A percentile compares a stretch with the other conserved stretches of the same genome.
These are phyloP conservation scores for Hordeum pubiflorum DNA, from an alignment of 202 grass and related monocot genomes.

Conservation along the genomic window DNA sequence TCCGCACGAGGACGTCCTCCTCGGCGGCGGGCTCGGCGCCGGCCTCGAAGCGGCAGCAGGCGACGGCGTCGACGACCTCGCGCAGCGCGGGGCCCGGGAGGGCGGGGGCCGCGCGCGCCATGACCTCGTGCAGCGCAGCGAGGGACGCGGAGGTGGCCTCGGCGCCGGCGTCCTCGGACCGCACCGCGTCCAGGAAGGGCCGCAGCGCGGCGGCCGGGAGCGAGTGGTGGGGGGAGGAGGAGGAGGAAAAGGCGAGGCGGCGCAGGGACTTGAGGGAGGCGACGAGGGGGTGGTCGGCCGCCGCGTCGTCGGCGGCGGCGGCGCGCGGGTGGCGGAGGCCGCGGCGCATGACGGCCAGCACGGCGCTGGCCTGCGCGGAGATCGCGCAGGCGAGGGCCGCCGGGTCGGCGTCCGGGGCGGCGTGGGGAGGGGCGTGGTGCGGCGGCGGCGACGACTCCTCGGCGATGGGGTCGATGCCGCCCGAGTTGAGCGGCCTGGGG, in stretches of 20 bases:
- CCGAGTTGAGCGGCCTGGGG: constrained; percentile 31
- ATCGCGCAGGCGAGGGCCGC: constrained; percentile 68
- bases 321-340: constrained; percentile 48
- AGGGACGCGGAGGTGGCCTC: constrained; percentile 75
- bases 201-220: constrained; percentile 45
- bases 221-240: not conserved
- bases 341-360: constrained; percentile 77
- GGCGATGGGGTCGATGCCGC: constrained; percentile 53
- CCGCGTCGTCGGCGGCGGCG: constrained; percentile 36
- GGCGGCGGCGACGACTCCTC: constrained; percentile 40
- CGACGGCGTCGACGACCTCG: constrained; percentile 74
- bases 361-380: constrained; percentile 66
- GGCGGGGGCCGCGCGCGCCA: constrained; percentile 39
- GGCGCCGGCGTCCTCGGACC: constrained; percentile 73
- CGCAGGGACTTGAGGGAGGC: constrained; percentile 71
- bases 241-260: constrained; percentile 47
- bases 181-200: constrained; percentile 82
- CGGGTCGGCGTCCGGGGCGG: not conserved
- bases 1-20: constrained; percentile 81
- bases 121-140: constrained; percentile 59
- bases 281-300: constrained; percentile 59
- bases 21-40: constrained; percentile 50
- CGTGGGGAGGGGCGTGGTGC: not conserved
- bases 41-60: constrained; percentile 72
- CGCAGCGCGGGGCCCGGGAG: constrained; percentile 50